Evolutionary conservation across 768 basidiomycete genomes (phyloP).

Genomic region (Rhizopogon vesiculosus): DNA sequence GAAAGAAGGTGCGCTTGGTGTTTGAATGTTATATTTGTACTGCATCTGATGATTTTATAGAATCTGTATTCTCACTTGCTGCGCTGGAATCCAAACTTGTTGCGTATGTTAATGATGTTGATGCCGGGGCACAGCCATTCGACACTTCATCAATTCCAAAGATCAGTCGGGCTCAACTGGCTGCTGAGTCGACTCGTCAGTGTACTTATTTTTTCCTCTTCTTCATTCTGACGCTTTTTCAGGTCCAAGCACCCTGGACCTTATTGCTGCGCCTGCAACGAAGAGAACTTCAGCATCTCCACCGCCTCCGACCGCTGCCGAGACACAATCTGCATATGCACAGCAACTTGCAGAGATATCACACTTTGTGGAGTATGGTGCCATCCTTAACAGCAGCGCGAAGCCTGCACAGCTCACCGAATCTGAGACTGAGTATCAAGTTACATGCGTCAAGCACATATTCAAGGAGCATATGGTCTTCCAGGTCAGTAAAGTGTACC

Average conservation of each 20-base stretch:
- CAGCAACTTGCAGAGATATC: conserved; percentile 84
- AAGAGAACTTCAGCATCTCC: conserved; percentile 57
- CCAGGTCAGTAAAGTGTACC: conserved; percentile 56
- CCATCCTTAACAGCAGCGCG: conserved; percentile 80
- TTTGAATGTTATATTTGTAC: neutral
- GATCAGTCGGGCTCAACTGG: conserved; percentile 89
- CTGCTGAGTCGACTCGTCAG: conserved; percentile 84
- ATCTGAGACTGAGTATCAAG: conserved; percentile 97
- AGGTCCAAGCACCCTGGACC: conserved; percentile 87
- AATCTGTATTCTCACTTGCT: conserved; percentile 90
- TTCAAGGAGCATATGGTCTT: conserved; percentile 96
- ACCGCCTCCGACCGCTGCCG: conserved; percentile 76
- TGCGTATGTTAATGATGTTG: conserved; percentile 85
- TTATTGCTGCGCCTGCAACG: conserved; percentile 66
- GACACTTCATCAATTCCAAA: conserved; percentile 86
- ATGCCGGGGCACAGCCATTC: conserved; percentile 68
- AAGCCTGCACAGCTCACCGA: conserved; percentile 86
- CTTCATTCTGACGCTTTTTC: conserved; percentile 9
- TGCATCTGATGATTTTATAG: conserved; percentile 34
- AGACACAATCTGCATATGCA: conserved; percentile 83
- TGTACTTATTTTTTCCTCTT: conserved; percentile 1
- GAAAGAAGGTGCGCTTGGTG: conserved; percentile 69
- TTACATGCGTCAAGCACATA: conserved; percentile 93
- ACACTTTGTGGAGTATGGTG: conserved; percentile 80
- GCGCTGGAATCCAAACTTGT: conserved; percentile 89